Evolutionary conservation across 306 rosid species (phyloP), one percentile per base, ranked within the genome.

Genomic region (Quercus wislizeni): DNA sequence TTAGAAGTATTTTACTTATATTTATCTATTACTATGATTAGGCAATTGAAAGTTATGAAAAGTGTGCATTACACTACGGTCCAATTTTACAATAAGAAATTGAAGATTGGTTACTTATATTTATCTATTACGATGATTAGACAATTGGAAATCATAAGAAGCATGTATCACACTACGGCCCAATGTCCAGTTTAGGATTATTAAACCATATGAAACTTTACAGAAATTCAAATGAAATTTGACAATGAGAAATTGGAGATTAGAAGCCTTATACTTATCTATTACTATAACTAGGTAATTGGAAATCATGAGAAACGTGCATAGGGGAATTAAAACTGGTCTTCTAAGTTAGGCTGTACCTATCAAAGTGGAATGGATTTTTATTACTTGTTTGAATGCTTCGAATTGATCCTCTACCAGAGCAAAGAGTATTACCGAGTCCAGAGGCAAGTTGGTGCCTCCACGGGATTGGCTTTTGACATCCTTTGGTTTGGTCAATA

Each of bases 161-260:
- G 0, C 0, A 0, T 38, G 43, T 11, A 8, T 41, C 0, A 2
- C 3, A 41, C 1, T 41, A 41, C 0, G 3, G 11, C 1, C 5
- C 0, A 49, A 12, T 49, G 1, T 49, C 5, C 1, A 13, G 5
- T 49, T 49, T 49, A 49, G 17, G 4, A 49, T 2, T 5, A 49
- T 49, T 14, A 49, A 49, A 49, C 17, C 1, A 12, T 3, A 49
- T 49, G 17, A 49, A 49, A 49, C 54, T 49, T 7, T 49, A 3
- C 5, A 49, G 0, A 49, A 10, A 49, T 27, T 14, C 7, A 14
- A 13, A 4, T 27, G 38, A 1, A 4, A 25, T 25, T 25, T 31
- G 35, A 23, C 14, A 2, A 2, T 20, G 0, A 59, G 5, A 9
- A 23, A 59, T 3, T 20, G 1, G 3, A 41, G 0, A 41, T 41